Base-by-base conservation (phyloP, 2,329 filamentous ascomycete genomes). In the Cladophialophora bantiana region DNA sequence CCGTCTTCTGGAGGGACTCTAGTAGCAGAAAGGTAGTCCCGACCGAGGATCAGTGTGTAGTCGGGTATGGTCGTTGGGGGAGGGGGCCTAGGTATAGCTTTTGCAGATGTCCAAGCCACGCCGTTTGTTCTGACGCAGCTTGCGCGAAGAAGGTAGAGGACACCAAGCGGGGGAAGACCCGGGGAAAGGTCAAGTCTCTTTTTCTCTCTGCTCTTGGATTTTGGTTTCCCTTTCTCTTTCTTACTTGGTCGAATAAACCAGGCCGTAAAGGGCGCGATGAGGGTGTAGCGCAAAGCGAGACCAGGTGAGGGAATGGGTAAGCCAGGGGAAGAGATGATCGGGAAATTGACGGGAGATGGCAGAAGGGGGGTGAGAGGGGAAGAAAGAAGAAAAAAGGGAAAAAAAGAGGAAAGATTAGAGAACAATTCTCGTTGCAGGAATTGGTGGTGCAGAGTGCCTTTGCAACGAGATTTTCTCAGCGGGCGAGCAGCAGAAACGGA, bases 11-110 rank as follows among this genome's bases (percentile, higher is more conserved):
- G 55, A 64, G 32, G 10, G 61, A 63, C 45, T 59, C 50, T 62
- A 66, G 58, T 56, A 45, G 57, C 26, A 54, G 54, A 62, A 62
- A 45, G 62, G 52, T 40, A 42, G 60, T 34, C 31, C 35, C 52
- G 60, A 53, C 64, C 64, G 67, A 69, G 65, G 65, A 66, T 64
- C 54, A 20, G 7, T 48, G 15, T 26, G 45, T 31, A 5, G 45
- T 56, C 26, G 62, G 35, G 59, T 50, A 59, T 32, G 55, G 18
- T 26, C 32, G 53, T 59, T 56, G 55, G 65, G 60, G 55, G 55
- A 62, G 55, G 26, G 35, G 50, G 26, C 35, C 18, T 31, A 50
- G 45, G 45, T 50, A 50, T 50, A 31, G 45, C 45, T 50, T 26
- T 42, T 48, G 31, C 60, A 50, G 32, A 3, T 36, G 26, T 48